Evolutionary conservation across 495 filamentous ascomycete species (phyloP).

Genomic region (Trichoderma virens): DNA sequence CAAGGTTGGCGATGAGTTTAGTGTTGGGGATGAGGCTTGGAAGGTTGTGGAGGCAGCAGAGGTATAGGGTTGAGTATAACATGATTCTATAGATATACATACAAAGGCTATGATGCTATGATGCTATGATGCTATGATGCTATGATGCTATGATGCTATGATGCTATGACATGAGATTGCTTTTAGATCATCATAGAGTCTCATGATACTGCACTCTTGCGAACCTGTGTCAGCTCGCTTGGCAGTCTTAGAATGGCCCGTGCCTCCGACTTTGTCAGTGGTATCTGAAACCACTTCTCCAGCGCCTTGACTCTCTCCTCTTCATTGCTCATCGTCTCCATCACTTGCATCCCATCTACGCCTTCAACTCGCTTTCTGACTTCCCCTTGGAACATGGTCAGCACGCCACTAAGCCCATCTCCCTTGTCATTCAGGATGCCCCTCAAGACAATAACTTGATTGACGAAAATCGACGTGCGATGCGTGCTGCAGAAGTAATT

Average conservation of each 20-base stretch:
- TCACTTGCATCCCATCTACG: conserved; percentile 28
- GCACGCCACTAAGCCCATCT: conserved; percentile 16
- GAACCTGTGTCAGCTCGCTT: conserved; percentile 32
- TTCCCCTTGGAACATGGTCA: conserved; percentile 49
- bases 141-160: too few relatives aligned
- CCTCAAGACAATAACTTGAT: conserved; percentile 29
- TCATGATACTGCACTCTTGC: neutral
- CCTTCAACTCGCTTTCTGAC: conserved; percentile 51
- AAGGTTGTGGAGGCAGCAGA: neutral
- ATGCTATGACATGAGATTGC: too few relatives aligned
- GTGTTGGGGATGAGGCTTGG: neutral
- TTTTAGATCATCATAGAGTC: too few relatives aligned
- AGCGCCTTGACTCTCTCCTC: conserved; percentile 45
- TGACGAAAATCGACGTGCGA: conserved; percentile 34
- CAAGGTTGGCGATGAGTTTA: neutral
- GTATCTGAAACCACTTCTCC: conserved; percentile 48
- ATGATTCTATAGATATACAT: neutral
- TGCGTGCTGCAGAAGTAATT: conserved; percentile 42
- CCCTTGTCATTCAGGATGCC: conserved; percentile 33
- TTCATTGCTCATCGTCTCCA: conserved; percentile 43
- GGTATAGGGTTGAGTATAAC: neutral
- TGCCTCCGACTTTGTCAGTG: conserved; percentile 40
- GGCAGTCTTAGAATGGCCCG: conserved; percentile 45
- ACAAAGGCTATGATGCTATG: too few relatives aligned
- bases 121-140: too few relatives aligned